These are phyloP conservation scores for Trichoderma virens DNA, from an alignment of 495 filamentous ascomycete genomes.

Conservation along the genomic window DNA sequence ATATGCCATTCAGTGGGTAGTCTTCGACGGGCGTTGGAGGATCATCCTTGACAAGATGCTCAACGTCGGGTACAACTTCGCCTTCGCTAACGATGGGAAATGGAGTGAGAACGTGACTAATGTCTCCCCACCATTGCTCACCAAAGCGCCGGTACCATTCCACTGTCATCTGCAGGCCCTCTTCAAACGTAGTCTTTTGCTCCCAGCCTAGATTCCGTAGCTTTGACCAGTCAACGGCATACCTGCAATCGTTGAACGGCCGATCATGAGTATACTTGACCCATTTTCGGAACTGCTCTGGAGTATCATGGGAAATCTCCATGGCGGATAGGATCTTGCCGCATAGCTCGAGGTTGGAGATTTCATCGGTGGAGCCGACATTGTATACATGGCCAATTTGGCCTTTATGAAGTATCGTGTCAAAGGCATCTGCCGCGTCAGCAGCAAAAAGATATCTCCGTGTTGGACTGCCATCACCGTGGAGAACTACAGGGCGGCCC, in stretches of 20 bases:
- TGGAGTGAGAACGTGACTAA: constrained; percentile 52
- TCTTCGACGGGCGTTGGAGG: constrained; percentile 19
- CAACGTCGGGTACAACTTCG: constrained; percentile 37
- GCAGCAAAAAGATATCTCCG: constrained; percentile 63
- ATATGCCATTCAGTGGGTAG: neutral
- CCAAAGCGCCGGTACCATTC: constrained; percentile 61
- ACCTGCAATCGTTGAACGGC: constrained; percentile 66
- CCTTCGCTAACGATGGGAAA: constrained; percentile 48
- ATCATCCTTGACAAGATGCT: constrained; percentile 40
- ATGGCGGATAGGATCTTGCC: constrained; percentile 47
- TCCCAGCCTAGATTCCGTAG: constrained; percentile 58
- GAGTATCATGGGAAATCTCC: constrained; percentile 31
- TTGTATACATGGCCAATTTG: constrained; percentile 63
- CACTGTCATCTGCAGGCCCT: constrained; percentile 57
- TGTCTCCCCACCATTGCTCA: constrained; percentile 66
- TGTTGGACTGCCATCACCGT: constrained; percentile 60
- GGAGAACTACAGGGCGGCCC: constrained; percentile 50
- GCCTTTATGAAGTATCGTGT: constrained; percentile 68
- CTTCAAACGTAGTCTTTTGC: constrained; percentile 51
- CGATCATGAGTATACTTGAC: constrained; percentile 60
- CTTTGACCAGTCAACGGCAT: constrained; percentile 61
- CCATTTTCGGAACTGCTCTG: constrained; percentile 42
- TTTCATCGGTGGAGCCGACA: constrained; percentile 58
- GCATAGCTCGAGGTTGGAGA: constrained; percentile 56
- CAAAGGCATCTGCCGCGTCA: constrained; percentile 69